Conservation (phyloP, 345 rosid genomes). For the Camelina neglecta region DNA sequence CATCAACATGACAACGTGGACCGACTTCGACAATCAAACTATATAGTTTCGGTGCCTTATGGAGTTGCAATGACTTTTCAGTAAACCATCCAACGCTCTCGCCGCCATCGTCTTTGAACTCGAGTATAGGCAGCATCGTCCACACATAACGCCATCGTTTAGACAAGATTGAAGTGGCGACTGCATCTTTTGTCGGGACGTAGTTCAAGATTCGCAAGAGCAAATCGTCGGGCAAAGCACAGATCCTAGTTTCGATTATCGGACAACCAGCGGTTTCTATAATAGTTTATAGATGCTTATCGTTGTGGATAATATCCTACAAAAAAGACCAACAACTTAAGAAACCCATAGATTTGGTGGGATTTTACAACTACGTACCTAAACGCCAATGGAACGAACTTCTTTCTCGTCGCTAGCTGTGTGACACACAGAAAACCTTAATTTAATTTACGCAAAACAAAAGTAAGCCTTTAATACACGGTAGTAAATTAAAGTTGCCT, state of each 20-base stretch:
- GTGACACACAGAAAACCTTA: too few species aligned
- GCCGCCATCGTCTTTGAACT: constrained; percentile 14
- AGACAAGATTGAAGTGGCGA: constrained; percentile 17
- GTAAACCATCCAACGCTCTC: background rate
- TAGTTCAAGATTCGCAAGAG: background rate
- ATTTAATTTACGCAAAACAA: too few species aligned
- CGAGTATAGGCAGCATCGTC: background rate
- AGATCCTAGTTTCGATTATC: background rate
- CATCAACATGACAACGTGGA: background rate
- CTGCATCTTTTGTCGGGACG: constrained; percentile 10
- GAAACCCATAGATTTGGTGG: too few species aligned
- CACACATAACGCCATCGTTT: constrained; percentile 22
- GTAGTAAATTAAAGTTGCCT: too few species aligned
- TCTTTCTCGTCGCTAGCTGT: too few species aligned
- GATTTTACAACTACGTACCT: too few species aligned
- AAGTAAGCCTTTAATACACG: too few species aligned
- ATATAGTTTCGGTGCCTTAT: background rate
- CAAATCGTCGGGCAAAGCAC: constrained; percentile 12
- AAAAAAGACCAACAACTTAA: too few species aligned
- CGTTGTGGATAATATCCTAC: background rate
- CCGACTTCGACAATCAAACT: background rate
- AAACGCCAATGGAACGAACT: too few species aligned
- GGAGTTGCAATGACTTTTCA: background rate
- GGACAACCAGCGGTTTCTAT: background rate
- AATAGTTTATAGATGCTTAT: background rate